phyloP scores from a whole-genome alignment of 805 yeast species.

The Zygosaccharomyces rouxii region DNA sequence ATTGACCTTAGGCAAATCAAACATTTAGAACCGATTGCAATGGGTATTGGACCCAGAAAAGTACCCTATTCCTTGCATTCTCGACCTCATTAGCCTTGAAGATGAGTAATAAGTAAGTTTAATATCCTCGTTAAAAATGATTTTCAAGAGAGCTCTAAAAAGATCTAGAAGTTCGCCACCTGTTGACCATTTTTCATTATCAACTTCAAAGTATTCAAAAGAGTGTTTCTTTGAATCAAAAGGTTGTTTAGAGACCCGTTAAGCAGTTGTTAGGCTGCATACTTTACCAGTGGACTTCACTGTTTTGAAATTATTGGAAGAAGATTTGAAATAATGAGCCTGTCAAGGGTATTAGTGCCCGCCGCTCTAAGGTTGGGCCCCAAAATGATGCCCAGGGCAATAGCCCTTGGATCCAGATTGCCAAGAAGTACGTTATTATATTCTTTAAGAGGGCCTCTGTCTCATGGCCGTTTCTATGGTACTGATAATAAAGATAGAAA shows the following conservation, averaged over 20 bases:
- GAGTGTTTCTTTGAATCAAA: neutral
- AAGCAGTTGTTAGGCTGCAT: neutral
- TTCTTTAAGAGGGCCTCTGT: neutral
- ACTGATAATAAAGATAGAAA: neutral
- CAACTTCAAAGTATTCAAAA: neutral
- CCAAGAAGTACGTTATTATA: conserved; percentile 1
- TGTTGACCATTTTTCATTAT: neutral
- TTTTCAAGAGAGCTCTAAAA: neutral
- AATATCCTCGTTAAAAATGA: neutral
- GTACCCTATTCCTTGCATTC: neutral
- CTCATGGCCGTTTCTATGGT: neutral
- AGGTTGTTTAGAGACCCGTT: neutral
- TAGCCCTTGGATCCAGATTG: neutral
- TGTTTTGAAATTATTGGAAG: neutral
- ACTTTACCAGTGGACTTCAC: neutral
- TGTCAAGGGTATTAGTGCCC: conserved; percentile 11
- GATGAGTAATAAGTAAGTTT: neutral
- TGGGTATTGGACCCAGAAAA: neutral
- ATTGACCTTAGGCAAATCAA: neutral
- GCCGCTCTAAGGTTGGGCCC: conserved; percentile 12
- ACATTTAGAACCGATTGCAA: neutral
- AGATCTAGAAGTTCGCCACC: conserved; percentile 5
- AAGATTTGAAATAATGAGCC: conserved; percentile 7
- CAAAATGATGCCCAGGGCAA: neutral
- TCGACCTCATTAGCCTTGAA: neutral